Percentiles rank a stretch among this genome's conserved stretches.
Conservation (phyloP, 108 stramenopile genomes). For the Nitzschia putrida region DNA sequence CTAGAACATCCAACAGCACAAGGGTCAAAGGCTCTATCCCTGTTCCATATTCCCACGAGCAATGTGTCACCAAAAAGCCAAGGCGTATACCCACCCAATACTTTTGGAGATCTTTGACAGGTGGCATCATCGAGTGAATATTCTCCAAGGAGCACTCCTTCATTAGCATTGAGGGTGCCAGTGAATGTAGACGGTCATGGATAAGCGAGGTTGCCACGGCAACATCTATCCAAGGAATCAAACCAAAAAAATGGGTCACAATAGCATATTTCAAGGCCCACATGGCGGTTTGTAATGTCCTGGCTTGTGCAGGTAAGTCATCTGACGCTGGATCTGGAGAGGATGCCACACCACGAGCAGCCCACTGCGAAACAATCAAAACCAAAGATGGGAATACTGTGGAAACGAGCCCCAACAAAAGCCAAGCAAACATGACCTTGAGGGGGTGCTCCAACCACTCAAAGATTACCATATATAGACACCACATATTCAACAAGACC, state of each 20-base stretch:
- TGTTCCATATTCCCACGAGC: background rate
- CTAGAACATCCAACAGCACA: constrained; percentile 1
- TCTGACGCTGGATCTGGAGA: constrained; percentile 10
- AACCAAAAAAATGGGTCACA: constrained; percentile 16
- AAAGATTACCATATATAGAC: constrained; percentile 13
- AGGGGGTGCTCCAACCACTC: constrained; percentile 17
- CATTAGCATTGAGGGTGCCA: background rate
- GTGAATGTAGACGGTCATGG: background rate
- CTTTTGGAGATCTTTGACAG: no score
- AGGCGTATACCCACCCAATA: no score
- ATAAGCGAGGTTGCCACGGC: constrained; percentile 2
- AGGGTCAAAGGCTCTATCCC: background rate
- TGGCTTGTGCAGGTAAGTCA: constrained; percentile 14
- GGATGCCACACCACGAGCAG: constrained; percentile 12
- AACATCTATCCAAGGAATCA: constrained; percentile 24
- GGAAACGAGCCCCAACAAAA: constrained; percentile 3
- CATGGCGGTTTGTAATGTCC: constrained; percentile 30
- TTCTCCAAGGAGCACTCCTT: constrained; percentile 1
- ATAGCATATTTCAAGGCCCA: constrained; percentile 33
- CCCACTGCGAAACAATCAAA: constrained; percentile 23
- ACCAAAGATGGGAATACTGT: constrained; percentile 32
- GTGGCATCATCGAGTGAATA: no score
- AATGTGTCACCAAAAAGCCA: background rate
- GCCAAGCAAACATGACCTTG: constrained; percentile 24
- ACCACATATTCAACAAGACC: constrained; percentile 15